A percentile compares a stretch with the other conserved stretches of the same genome.
Evolutionary conservation across 768 basidiomycete species (phyloP).

Genomic region (Suillus discolor): DNA sequence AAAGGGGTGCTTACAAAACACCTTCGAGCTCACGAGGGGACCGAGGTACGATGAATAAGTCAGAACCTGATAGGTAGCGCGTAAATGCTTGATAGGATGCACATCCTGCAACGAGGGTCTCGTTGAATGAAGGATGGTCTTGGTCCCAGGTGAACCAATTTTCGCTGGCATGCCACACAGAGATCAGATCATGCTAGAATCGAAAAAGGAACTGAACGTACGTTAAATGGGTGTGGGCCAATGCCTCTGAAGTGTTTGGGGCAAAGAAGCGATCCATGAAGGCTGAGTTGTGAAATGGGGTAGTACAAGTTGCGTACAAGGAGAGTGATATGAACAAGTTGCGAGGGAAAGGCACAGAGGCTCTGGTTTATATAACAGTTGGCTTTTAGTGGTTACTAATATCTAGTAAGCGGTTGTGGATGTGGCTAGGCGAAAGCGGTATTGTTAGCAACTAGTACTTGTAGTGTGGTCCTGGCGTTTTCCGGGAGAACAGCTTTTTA

Average conservation of each 20-base stretch:
- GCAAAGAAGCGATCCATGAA: constrained; percentile 73
- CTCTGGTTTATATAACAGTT: not conserved
- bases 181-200: constrained; percentile 15
- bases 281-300: constrained; percentile 5
- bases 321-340: too few species aligned
- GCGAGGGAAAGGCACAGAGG: not conserved
- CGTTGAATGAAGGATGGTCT: constrained; percentile 68
- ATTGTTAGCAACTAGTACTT: not conserved
- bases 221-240: constrained; percentile 70
- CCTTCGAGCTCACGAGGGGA: constrained; percentile 68
- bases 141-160: constrained; percentile 71
- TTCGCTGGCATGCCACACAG: constrained; percentile 47
- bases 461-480: not conserved
- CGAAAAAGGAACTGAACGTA: constrained; percentile 35
- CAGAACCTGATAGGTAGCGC: constrained; percentile 70
- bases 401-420: not conserved
- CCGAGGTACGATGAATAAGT: constrained; percentile 71
- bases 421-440: not conserved
- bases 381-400: not conserved
- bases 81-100: constrained; percentile 82
- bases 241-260: constrained; percentile 73
- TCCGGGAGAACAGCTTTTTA: not conserved
- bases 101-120: constrained; percentile 73
- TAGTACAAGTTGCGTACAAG: not conserved
- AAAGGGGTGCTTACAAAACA: constrained; percentile 55